Evolutionary conservation across 805 yeast genomes (phyloP), one percentile per base, ranked within the genome.

Genomic region (Yarrowia sp.): DNA sequence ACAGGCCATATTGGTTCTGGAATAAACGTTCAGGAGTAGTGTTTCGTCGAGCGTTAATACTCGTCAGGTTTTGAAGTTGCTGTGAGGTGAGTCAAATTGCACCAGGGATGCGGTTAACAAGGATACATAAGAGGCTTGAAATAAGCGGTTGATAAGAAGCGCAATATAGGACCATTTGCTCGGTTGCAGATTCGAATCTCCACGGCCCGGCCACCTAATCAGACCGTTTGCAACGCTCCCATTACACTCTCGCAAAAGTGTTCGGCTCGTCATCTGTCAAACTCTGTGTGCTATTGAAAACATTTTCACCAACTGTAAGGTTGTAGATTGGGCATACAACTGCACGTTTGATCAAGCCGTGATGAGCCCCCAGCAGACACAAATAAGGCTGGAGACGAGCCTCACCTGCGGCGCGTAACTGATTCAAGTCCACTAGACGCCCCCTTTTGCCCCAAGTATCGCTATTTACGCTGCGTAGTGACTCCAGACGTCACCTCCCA

Each of bases 281-380:
- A 52, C 58, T 38, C 30, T 52, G 43, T 14, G 9, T 14, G 17
- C 42, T 34, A 34, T 38, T 38, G 58, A 52, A 52, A 52, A 52
- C 58, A 52, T 52, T 52, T 52, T 52, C 58, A 52, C 56, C 15
- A 6, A 8, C 19, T 3, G 33, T 14, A 52, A 52, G 42, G 56
- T 50, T 50, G 34, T 24, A 36, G 36, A 49, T 30, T 49, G 55
- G 24, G 50, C 50, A 46, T 24, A 13, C 50, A 20, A 24, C 15
- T 8, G 17, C 3, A 20, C 12, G 8, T 9, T 24, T 14, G 14
- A 8, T 20, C 9, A 13, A 15, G 30, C 30, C 9, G 2, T 19
- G 12, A 6, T 24, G 30, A 24, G 30, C 30, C 6, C 30, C 30
- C 3, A 24, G 30, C 30, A 24, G 30, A 24, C 6, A 7, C 7